A percentile compares a stretch with the other conserved stretches of the same genome.
Conservation (phyloP, 345 rosid species). For the Balakata baccata region DNA sequence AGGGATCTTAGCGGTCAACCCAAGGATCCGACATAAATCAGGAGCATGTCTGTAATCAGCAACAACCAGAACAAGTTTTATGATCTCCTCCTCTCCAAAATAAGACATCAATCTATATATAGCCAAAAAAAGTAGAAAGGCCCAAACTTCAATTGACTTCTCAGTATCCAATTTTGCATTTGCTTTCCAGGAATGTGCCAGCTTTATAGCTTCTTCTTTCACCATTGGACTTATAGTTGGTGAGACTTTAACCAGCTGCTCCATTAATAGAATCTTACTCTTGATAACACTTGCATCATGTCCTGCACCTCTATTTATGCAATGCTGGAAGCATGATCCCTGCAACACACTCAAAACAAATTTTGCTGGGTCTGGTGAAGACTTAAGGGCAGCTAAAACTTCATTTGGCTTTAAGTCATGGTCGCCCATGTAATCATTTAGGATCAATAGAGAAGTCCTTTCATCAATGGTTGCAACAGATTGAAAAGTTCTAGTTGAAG, state of each 20-base stretch:
- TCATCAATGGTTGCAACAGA: background rate
- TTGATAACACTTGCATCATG: slow-evolving; percentile 22
- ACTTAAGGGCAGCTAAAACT: slow-evolving; percentile 22
- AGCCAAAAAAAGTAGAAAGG: slow-evolving; percentile 40
- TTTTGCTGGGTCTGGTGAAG: slow-evolving; percentile 34
- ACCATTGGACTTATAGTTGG: slow-evolving; percentile 25
- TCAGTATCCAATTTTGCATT: slow-evolving; percentile 22
- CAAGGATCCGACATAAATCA: slow-evolving; percentile 29
- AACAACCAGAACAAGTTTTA: slow-evolving; percentile 21
- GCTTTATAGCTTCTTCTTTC: slow-evolving; percentile 23
- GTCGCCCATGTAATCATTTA: slow-evolving; percentile 13
- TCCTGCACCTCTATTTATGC: slow-evolving; percentile 10
- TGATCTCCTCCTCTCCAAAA: slow-evolving; percentile 26
- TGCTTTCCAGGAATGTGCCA: slow-evolving; percentile 37
- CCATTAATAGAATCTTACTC: slow-evolving; percentile 24
- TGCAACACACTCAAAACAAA: slow-evolving; percentile 35
- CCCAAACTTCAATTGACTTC: slow-evolving; percentile 26
- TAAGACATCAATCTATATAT: slow-evolving; percentile 28
- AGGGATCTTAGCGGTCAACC: slow-evolving; percentile 20
- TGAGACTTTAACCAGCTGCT: slow-evolving; percentile 30
- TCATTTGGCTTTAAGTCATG: slow-evolving; percentile 16
- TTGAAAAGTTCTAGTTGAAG: slow-evolving; percentile 6
- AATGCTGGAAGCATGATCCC: slow-evolving; percentile 14
- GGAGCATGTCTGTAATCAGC: slow-evolving; percentile 29
- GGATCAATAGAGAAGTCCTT: slow-evolving; percentile 19